Evolutionary conservation across 805 yeast species (phyloP).

Genomic region (Candida palmyrensis): DNA sequence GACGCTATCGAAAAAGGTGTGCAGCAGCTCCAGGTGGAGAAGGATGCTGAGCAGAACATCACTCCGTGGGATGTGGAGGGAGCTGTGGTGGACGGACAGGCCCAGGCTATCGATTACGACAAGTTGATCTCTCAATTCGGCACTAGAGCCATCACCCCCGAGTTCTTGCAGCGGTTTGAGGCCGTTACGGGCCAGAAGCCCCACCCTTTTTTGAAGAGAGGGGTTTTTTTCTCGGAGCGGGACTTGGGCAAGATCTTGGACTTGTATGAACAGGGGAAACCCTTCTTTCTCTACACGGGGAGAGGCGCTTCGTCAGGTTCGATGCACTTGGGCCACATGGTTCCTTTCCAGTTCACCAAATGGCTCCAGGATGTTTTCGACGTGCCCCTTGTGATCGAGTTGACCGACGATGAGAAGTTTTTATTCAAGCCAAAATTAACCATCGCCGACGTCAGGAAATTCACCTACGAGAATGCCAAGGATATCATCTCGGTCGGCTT

Average conservation of each 20-base stretch:
- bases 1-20: too few relatives aligned
- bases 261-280: constrained; percentile 90
- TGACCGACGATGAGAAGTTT: constrained; percentile 97
- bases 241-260: constrained; percentile 75
- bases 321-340: constrained; percentile 95
- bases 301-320: constrained; percentile 94
- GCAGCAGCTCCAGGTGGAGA: too few relatives aligned
- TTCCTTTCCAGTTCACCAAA: constrained; percentile 91
- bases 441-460: constrained; percentile 80
- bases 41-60: constrained; percentile 34
- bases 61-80: constrained; percentile 99
- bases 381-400: constrained; percentile 87
- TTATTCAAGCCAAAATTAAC: constrained; percentile 87
- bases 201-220: constrained; percentile 85
- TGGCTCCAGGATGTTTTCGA: constrained; percentile 98
- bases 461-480: constrained; percentile 77
- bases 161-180: constrained; percentile 70
- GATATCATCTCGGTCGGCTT: constrained; percentile 94
- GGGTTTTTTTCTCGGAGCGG: constrained; percentile 89
- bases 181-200: constrained; percentile 86
- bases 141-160: constrained; percentile 64
- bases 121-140: constrained; percentile 86
- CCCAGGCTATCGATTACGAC: constrained; percentile 89
- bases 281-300: constrained; percentile 93
- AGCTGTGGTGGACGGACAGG: constrained; percentile 90